Conservation (phyloP, 2,329 filamentous ascomycete genomes). For the Alternaria triticimaculans region DNA sequence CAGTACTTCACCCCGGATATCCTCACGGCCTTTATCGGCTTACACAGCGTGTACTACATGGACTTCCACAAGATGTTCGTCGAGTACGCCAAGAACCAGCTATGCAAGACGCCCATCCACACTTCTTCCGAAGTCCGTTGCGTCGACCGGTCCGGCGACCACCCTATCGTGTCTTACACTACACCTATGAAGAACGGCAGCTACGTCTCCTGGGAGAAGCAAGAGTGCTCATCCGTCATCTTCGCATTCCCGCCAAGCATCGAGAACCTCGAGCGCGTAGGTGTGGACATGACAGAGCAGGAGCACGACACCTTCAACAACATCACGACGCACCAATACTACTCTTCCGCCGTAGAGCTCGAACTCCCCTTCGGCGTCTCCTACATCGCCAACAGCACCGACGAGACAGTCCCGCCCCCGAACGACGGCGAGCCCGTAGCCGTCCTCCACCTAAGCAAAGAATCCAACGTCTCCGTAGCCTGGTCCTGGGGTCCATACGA, state of each 20-base stretch:
- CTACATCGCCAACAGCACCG: slow-evolving; percentile 38
- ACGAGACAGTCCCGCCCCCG: slow-evolving; percentile 37
- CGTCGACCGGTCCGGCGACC: slow-evolving; percentile 44
- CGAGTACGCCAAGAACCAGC: slow-evolving; percentile 38
- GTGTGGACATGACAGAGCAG: slow-evolving; percentile 42
- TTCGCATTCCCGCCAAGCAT: slow-evolving; percentile 47
- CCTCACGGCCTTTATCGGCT: slow-evolving; percentile 45
- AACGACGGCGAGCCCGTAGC: slow-evolving; percentile 45
- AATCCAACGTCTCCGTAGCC: slow-evolving; percentile 41
- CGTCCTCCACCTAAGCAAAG: slow-evolving; percentile 38
- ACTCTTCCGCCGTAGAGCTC: slow-evolving; percentile 43
- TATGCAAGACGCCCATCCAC: slow-evolving; percentile 42
- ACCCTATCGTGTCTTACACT: slow-evolving; percentile 44
- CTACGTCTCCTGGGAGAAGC: slow-evolving; percentile 42
- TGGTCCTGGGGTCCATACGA: slow-evolving; percentile 50
- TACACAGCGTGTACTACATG: slow-evolving; percentile 47
- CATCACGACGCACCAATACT: slow-evolving; percentile 47
- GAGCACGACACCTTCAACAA: slow-evolving; percentile 43
- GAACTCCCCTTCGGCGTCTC: slow-evolving; percentile 46
- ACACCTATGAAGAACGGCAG: slow-evolving; percentile 29
- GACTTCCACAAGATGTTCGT: slow-evolving; percentile 48
- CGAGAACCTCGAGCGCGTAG: slow-evolving; percentile 40
- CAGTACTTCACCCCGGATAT: slow-evolving; percentile 50
- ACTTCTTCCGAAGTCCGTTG: slow-evolving; percentile 43
- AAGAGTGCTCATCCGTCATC: slow-evolving; percentile 45